These are phyloP conservation scores for Lentinula aciculospora DNA, from an alignment of 768 basidiomycete species.

Conservation along the genomic window DNA sequence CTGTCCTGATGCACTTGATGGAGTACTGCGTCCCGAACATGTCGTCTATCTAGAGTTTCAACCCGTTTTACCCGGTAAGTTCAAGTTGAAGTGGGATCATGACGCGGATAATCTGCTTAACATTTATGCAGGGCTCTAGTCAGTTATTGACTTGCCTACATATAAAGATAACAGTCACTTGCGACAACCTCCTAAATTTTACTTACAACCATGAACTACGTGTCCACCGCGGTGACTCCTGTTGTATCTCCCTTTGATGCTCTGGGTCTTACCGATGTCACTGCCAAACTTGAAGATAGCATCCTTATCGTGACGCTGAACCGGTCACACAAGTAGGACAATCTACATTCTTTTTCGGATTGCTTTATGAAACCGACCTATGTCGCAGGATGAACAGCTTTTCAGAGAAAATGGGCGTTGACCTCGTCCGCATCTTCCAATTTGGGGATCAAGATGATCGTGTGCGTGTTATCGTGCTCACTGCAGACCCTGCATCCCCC, in stretches of 20 bases:
- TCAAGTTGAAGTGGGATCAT: neutral
- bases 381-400: slow-evolving; percentile 41
- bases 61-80: neutral
- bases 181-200: neutral
- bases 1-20: neutral
- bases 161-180: neutral
- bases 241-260: slow-evolving; percentile 16
- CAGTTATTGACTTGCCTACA: neutral
- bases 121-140: neutral
- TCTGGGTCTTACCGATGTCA: slow-evolving; percentile 34
- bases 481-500: slow-evolving; percentile 43
- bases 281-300: slow-evolving; percentile 35
- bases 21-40: neutral
- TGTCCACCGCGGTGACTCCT: neutral
- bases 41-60: neutral
- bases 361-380: neutral
- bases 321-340: slow-evolving; percentile 39
- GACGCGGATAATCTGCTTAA: neutral
- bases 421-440: slow-evolving; percentile 38
- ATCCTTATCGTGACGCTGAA: slow-evolving; percentile 40
- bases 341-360: neutral
- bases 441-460: slow-evolving; percentile 47
- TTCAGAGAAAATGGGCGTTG: slow-evolving; percentile 23
- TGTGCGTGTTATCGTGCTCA: slow-evolving; percentile 48
- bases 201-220: neutral